Base-by-base conservation (phyloP, 2,329 filamentous ascomycete genomes). In the Rutstroemia sp. region DNA sequence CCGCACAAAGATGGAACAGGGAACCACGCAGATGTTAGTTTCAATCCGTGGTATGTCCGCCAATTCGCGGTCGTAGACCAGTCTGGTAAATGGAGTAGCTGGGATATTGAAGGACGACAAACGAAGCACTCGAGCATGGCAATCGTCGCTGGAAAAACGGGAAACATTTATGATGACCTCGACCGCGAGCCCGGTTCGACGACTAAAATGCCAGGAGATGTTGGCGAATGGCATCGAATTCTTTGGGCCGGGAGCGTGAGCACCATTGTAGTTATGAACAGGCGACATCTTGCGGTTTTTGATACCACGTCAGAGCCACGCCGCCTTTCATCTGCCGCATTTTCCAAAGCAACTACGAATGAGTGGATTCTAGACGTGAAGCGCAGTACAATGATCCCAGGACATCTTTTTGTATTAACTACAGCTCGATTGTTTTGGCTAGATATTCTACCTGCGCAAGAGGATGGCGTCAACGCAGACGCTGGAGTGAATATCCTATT, bases 61-160 rank as follows among this genome's bases (percentile, higher is more conserved):
- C 84, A 87, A 63, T 71, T 91, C 52, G 84, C 77, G 16, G 73
- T 90, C 25, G 74, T 91, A 17, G 85, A 91, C 63, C 75, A 81
- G 51, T 72, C 72, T 36, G 87, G 86, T 1, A 75, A 73, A 57
- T 92, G 87, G 88, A 83, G 75, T 45, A 69, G 89, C 4, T 89
- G 85, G 83, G 77, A 87, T 58, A 58, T 70, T 42, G 68, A 69
- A 49, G 61, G 58, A 7, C 39, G 48, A 16, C 58, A 58, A 38
- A 52, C 27, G 14, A 65, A 59, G 19, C 48, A 47, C 3, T 45
- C 45, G 5, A 40, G 47, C 3, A 51, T 60, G 47, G 34, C 59
- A 25, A 38, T 67, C 3, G 30, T 59, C n/a, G 9, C 60, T 9
- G 64, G 57, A 7, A 67, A 62, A 25, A 56, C 44, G 10, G 68